These are phyloP conservation scores for Exophiala sp. DNA, from an alignment of 2,329 filamentous ascomycete genomes.

Conservation along the genomic window DNA sequence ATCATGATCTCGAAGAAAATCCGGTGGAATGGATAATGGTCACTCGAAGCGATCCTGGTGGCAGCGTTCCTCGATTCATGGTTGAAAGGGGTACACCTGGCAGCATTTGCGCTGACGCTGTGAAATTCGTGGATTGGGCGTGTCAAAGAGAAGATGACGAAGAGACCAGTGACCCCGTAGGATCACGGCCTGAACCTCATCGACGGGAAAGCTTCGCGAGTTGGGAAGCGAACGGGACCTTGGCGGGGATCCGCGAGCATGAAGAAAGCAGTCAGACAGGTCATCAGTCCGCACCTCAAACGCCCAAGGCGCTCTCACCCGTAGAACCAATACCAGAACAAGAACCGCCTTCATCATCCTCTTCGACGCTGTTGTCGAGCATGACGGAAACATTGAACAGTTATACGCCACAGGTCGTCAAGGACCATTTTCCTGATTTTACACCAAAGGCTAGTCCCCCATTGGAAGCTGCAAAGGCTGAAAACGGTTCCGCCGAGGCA, in stretches of 20 bases:
- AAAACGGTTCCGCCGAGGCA: neutral
- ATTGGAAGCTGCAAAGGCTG: neutral
- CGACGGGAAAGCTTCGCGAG: conserved; percentile 27
- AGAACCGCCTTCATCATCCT: conserved; percentile 5
- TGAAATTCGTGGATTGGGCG: conserved; percentile 80
- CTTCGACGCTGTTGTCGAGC: conserved; percentile 10
- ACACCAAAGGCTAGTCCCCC: conserved; percentile 2
- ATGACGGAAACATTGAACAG: conserved; percentile 47
- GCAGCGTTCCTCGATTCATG: conserved; percentile 83
- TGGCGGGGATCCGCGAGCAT: conserved; percentile 27
- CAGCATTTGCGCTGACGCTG: conserved; percentile 73
- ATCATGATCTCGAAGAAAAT: conserved; percentile 53
- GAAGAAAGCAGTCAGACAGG: conserved; percentile 10
- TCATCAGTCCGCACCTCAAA: conserved; percentile 8
- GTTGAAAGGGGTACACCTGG: conserved; percentile 84
- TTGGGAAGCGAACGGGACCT: conserved; percentile 29
- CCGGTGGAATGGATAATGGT: conserved; percentile 92
- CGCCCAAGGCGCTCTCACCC: conserved; percentile 10
- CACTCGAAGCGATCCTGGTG: conserved; percentile 81
- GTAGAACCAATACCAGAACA: neutral
- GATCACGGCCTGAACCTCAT: conserved; percentile 7
- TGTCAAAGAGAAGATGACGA: conserved; percentile 48
- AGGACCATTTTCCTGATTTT: conserved; percentile 37
- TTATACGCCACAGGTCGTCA: conserved; percentile 49
- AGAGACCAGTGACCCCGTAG: conserved; percentile 29